Evolutionary conservation across 148 eudicot genomes (phyloP), one percentile per base, ranked within the genome.

Genomic region (Heliamphora exappendiculata): DNA sequence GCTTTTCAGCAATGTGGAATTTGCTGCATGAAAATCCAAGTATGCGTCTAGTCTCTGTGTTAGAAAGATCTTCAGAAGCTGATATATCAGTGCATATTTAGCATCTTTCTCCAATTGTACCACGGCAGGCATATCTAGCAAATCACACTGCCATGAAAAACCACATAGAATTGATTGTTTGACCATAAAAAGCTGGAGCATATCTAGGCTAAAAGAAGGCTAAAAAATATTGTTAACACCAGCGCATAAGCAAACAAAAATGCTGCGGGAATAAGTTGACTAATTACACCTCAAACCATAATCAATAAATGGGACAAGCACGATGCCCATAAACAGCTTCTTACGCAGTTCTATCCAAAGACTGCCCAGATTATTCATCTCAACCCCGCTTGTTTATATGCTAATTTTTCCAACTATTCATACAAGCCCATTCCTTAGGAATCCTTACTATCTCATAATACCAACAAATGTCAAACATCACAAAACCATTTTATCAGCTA

Each of bases 51-150:
- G 85, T 82, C 89, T 87, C 83, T 91, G 86, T 73, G 97, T 91
- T 70, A 89, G 81, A 80, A 93, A 89, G 41, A 95, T 91, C 80
- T 87, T 84, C 75, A 95, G 81, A 77, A 95, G 96, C 80, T 95
- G 96, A 89, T 86, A 91, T 33, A 86, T 76, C 22, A 76, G 74
- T 39, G 88, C 86, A 87, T 89, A 79, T 78, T 86, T 88, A 53
- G 85, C 78, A 69, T 95, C 99, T 37, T 93, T 88, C 89, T 93
- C 99, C 79, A 95, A 79, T 79, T 92, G 99, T 12, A 82, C 82
- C 50, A 95, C 90, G 66, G 94, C 93, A 67, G 98, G 90, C 89
- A 93, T 83, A 66, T 95, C 91, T 65, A 95, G 84, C 86, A 93
- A 81, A 84, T 91, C 99, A 80, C 91, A 89, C 99, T 95, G 91